phyloP scores from a whole-genome alignment of 2,329 filamentous ascomycete genomes.

The Paecilomyces formosus region DNA sequence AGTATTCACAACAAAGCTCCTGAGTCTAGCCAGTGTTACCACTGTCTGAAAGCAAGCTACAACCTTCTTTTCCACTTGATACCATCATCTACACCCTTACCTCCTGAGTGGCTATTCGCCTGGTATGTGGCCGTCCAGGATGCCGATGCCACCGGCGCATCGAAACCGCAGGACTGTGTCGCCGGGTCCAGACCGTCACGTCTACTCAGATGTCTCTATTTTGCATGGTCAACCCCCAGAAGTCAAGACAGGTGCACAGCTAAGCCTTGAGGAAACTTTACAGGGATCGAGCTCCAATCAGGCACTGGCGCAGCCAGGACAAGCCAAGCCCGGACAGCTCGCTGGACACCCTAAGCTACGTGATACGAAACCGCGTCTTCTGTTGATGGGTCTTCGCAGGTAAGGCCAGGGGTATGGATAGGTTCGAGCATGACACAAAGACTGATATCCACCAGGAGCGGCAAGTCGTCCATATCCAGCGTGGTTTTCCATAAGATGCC shows the following conservation, averaged over 20 bases:
- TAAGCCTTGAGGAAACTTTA: not conserved
- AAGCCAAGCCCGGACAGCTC: not conserved
- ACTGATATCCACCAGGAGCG: conserved; percentile 58
- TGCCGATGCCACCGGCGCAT: not conserved
- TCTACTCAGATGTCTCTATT: not conserved
- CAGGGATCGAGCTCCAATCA: not conserved
- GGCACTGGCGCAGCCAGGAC: not conserved
- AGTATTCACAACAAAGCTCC: not conserved
- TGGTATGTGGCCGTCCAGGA: not conserved
- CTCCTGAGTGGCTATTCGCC: not conserved
- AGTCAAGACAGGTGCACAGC: not conserved
- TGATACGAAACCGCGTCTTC: conserved; percentile 64
- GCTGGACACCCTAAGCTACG: conserved; percentile 25
- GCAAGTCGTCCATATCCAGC: conserved; percentile 96
- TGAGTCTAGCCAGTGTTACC: not conserved
- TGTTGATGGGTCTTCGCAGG: conserved; percentile 89
- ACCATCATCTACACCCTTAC: not conserved
- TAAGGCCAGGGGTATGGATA: conserved; percentile 33
- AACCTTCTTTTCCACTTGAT: not conserved
- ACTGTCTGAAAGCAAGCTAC: not conserved
- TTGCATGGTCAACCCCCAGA: not conserved
- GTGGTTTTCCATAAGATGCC: conserved; percentile 99
- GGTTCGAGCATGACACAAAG: not conserved
- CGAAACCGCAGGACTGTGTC: not conserved
- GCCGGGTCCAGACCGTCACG: not conserved